phyloP scores from a whole-genome alignment of 2,329 filamentous ascomycete species.

The Trichoderma polysporum region DNA sequence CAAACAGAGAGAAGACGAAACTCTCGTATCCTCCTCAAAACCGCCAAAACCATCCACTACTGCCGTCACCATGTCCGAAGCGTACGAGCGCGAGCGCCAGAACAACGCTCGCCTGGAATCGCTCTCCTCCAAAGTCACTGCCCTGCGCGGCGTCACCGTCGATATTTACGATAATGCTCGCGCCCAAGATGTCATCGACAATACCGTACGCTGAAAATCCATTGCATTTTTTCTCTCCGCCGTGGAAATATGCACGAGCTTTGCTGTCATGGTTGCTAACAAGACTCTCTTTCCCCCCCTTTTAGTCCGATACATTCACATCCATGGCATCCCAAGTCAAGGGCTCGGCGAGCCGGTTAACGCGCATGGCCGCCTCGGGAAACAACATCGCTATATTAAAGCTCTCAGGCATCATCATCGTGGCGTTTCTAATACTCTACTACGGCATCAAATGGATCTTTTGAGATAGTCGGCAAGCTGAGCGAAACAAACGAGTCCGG shows the following conservation, averaged over 20 bases:
- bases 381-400: conserved; percentile 92
- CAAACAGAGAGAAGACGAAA: not conserved
- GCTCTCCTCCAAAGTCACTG: conserved; percentile 85
- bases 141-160: conserved; percentile 88
- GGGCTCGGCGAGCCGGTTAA: conserved; percentile 77
- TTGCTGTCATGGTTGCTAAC: not conserved
- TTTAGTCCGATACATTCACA: conserved; percentile 83
- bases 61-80: conserved; percentile 61
- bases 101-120: conserved; percentile 95
- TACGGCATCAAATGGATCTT: conserved; percentile 67
- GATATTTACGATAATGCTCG: conserved; percentile 98
- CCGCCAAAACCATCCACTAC: not conserved
- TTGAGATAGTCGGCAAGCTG: conserved; percentile 31
- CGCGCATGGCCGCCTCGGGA: conserved; percentile 85
- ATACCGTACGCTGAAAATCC: conserved; percentile 63
- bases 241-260: not conserved
- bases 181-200: conserved; percentile 83
- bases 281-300: not conserved
- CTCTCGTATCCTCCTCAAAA: not conserved
- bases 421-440: conserved; percentile 70
- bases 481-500: not conserved
- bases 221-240: too few relatives aligned
- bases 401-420: conserved; percentile 79
- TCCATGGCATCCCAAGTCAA: conserved; percentile 80
- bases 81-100: conserved; percentile 79